Conservation (phyloP, 371 early-diverging fungal genomes). For the Apophysomyces elegans region DNA sequence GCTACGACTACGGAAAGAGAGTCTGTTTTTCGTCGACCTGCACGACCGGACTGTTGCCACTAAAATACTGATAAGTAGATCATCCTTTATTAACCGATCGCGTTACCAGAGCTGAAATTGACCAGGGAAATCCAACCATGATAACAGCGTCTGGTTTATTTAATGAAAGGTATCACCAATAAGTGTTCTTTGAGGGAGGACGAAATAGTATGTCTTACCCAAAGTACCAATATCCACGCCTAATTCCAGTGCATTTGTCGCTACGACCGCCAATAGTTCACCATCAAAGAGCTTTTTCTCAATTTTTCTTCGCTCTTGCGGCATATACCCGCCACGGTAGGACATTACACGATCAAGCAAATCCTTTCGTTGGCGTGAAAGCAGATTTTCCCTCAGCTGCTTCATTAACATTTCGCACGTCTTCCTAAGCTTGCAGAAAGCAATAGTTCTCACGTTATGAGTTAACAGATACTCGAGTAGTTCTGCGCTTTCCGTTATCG, state of each 20-base stretch:
- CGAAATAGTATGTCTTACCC: slow-evolving; percentile 26
- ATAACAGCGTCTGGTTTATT: slow-evolving; percentile 56
- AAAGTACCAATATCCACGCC: slow-evolving; percentile 73
- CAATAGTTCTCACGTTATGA: slow-evolving; percentile 47
- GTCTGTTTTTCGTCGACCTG: slow-evolving; percentile 66
- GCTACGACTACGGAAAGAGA: slow-evolving; percentile 62
- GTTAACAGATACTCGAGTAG: slow-evolving; percentile 44
- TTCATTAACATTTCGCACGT: slow-evolving; percentile 52
- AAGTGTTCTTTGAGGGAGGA: no score
- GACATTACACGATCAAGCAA: slow-evolving; percentile 46
- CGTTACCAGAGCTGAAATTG: slow-evolving; percentile 47
- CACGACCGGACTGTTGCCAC: slow-evolving; percentile 74
- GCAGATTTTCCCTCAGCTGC: slow-evolving; percentile 42
- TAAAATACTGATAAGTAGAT: slow-evolving; percentile 13
- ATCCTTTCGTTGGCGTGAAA: slow-evolving; percentile 25
- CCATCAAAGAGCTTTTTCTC: slow-evolving; percentile 62
- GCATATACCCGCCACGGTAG: slow-evolving; percentile 70
- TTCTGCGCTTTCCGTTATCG: slow-evolving; percentile 37
- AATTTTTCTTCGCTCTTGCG: slow-evolving; percentile 58
- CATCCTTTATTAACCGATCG: not conserved
- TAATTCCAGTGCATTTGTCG: slow-evolving; percentile 74
- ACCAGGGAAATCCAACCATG: slow-evolving; percentile 65
- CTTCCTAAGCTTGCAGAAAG: slow-evolving; percentile 58
- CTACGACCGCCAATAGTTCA: slow-evolving; percentile 55
- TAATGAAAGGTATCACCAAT: no score